These are phyloP conservation scores for Euphorbia neoarborescens DNA, from an alignment of 441 rosid species.

Conservation along the genomic window DNA sequence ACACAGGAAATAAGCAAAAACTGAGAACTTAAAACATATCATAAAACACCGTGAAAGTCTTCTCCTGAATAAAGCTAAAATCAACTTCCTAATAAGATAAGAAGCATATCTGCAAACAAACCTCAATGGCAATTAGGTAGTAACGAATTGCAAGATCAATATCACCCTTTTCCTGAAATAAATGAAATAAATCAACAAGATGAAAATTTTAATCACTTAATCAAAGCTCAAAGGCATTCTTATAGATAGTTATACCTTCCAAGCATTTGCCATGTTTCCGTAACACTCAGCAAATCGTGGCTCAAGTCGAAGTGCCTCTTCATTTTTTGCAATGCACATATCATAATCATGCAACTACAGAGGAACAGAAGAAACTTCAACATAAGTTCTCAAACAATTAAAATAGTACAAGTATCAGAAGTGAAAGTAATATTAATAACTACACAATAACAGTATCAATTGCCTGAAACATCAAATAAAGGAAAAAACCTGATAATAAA, in stretches of 20 bases:
- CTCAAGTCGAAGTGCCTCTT: constrained; percentile 89
- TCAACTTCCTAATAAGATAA: background rate
- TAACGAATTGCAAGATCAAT: constrained; percentile 86
- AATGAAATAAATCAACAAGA: constrained; percentile 9
- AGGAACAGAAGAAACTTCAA: background rate
- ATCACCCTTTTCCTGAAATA: constrained; percentile 84
- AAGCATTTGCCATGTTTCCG: constrained; percentile 98
- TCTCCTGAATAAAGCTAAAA: background rate
- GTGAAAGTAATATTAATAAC: background rate
- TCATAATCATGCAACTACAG: constrained; percentile 86
- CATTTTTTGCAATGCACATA: constrained; percentile 87
- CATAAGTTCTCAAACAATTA: background rate
- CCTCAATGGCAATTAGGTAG: constrained; percentile 96
- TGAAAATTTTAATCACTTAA: background rate
- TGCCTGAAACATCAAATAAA: background rate
- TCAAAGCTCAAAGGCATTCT: constrained; percentile 9
- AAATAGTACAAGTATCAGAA: background rate
- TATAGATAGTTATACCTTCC: constrained; percentile 55
- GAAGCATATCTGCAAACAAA: constrained; percentile 28
- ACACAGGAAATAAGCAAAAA: background rate
- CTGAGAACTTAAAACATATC: background rate
- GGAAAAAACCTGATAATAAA: constrained; percentile 78
- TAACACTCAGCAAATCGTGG: constrained; percentile 98
- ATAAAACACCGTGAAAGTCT: background rate
- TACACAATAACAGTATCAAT: background rate